Base-by-base conservation (phyloP, 1,139 yeast species). In the Blastobotrys buckinghamii region DNA sequence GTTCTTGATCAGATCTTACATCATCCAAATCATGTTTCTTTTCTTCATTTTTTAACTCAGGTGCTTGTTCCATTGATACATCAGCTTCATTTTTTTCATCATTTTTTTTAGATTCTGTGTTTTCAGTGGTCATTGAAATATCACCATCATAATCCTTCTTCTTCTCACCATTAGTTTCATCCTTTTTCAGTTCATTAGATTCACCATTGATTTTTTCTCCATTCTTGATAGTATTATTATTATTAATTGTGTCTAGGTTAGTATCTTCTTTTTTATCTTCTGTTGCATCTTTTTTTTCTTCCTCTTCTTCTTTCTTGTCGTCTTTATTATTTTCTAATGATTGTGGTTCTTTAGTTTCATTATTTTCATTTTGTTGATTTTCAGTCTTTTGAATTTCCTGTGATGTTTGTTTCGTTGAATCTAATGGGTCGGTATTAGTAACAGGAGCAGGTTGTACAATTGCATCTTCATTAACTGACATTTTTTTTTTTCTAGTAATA, bases 401-500 rank as follows among this genome's bases (percentile, higher is more conserved):
- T 22, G 24, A 22, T 22, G 24, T 5, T 22, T 22, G 43, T 40
- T 7, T 27, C 19, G 19, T 15, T 32, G 24, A 22, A 22, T 22
- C 24, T 22, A 22, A 22, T 22, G 4, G 24, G 7, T 22, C 24
- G 4, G 24, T 22, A 22, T 22, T 22, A 22, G 24, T 22, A 5
- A 7, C 7, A 6, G 40, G 4, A 5, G 27, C 13, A 2, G 40
- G 27, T 19, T 37, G 27, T 37, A n/a, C 27, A 37, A 15, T 20
- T 16, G 40, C 40, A 37, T 37, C 40, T 19, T 39, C 42, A 22
- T 39, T 39, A 22, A 39, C 42, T 27, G 42, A 39, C 42, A 39
- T 39, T 4, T 10, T 37, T 22, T 22, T 22, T 4, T 5, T 22
- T 5, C 7, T 22, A 22, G 24, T 22, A 22, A 22, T 22, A 22